Base-by-base conservation (phyloP, 148 eudicot species). In the Mesembryanthemum crystallinum region DNA sequence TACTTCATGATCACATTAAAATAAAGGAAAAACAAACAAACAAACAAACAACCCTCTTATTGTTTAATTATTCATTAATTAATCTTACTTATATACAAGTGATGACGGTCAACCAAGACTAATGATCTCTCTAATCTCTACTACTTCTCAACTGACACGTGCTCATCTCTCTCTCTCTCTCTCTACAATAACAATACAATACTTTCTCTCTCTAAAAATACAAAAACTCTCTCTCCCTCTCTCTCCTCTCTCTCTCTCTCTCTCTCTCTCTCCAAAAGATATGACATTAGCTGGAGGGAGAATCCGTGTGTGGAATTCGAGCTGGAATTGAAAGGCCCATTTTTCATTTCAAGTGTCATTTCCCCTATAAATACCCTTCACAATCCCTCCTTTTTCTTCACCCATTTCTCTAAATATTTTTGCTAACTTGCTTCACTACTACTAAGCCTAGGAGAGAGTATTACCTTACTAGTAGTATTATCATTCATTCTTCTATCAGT, bases 291-390 rank as follows among this genome's bases (percentile, higher is more conserved):
- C 92, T 89, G 96, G 84, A 83, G 76, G 70, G 77, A 80, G 89
- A 87, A 86, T 85, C 89, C 88, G 88, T 89, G 82, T 85, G 83
- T 83, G 88, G 82, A 76, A 71, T 77, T 89, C 87, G 73, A 89
- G 93, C 96, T 91, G 90, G 83, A 81, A 57, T 30, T 76, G 83
- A 76, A 68, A 73, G 72, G 23, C 33, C 73, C 80, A 24, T 51
- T 62, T 51, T 62, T 67, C 52, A 35, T 28, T 20, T 57, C 63
- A 24, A 27, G 32, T 37, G 52, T 70, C 57, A 33, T 4, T 21
- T 28, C 25, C 20, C 78, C 81, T 84, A 86, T 86, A 87, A 77
- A 88, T 83, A 83, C 80, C 79, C 78, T 77, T 39, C 55, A 4
- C 24, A 52, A 9, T 69, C 71, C 47, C 70, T 55, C 67, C 52